These are phyloP conservation scores for Neonectria sp. DNA, from an alignment of 2,329 filamentous ascomycete genomes.

Conservation along the genomic window DNA sequence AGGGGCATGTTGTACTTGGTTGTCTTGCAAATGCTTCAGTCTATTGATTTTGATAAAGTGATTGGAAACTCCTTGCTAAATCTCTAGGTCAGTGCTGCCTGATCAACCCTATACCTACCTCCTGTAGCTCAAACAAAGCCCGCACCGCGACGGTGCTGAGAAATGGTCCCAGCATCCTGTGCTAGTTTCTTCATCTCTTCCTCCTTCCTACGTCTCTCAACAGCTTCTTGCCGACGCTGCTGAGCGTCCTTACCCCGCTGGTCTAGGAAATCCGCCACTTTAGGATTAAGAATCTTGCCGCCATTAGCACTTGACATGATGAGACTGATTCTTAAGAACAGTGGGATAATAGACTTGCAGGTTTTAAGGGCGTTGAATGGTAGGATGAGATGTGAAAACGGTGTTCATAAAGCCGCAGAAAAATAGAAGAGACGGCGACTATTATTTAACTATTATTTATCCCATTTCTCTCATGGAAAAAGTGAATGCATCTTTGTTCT, in stretches of 20 bases:
- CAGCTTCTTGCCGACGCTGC: conserved; percentile 12
- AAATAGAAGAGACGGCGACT: background rate
- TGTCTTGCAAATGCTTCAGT: background rate
- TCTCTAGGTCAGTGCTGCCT: background rate
- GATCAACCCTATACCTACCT: background rate
- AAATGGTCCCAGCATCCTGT: conserved; percentile 5
- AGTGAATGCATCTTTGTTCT: background rate
- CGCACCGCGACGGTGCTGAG: conserved; percentile 11
- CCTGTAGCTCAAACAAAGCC: conserved; percentile 1
- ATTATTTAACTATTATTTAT: conserved; percentile 1
- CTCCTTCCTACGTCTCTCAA: conserved; percentile 13
- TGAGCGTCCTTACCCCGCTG: conserved; percentile 4
- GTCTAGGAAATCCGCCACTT: background rate
- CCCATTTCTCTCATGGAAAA: background rate
- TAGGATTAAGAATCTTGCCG: conserved; percentile 18
- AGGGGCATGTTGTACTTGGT: too few species aligned
- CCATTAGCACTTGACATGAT: conserved; percentile 14
- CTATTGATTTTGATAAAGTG: background rate
- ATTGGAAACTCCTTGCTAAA: background rate
- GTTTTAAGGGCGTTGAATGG: background rate
- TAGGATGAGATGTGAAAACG: background rate
- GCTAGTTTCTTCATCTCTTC: conserved; percentile 9
- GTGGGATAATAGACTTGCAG: background rate
- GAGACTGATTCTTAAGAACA: background rate
- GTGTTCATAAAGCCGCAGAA: background rate